Conservation (phyloP, 2,329 filamentous ascomycete genomes). For the Trichoderma breve region DNA sequence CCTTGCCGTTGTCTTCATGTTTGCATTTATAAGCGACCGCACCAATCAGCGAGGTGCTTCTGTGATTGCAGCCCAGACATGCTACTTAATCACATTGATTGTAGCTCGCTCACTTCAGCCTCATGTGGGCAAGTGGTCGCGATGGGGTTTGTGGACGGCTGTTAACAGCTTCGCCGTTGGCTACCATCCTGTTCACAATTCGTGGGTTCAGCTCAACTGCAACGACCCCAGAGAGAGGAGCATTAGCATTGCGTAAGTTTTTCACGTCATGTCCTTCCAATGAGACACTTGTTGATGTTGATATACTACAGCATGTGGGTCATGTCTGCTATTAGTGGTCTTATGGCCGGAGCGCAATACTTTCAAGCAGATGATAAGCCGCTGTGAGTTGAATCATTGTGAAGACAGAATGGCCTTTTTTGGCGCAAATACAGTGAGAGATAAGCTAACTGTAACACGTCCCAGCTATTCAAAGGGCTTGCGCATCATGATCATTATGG, state of each 20-base stretch:
- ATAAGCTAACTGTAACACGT: background rate
- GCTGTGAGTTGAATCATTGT: constrained; percentile 31
- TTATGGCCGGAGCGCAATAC: constrained; percentile 52
- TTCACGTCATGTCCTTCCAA: background rate
- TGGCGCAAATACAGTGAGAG: background rate
- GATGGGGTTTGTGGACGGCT: constrained; percentile 50
- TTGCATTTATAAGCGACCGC: constrained; percentile 48
- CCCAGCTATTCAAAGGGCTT: constrained; percentile 44
- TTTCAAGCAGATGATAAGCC: constrained; percentile 44
- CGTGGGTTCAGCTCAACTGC: constrained; percentile 54
- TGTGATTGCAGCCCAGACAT: constrained; percentile 44
- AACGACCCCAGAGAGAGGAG: constrained; percentile 45
- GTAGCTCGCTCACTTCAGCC: constrained; percentile 41
- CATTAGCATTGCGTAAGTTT: constrained; percentile 47
- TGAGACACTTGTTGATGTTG: background rate
- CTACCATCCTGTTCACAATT: constrained; percentile 53
- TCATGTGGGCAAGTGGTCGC: constrained; percentile 46
- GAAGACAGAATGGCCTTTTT: background rate
- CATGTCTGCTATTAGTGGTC: constrained; percentile 49
- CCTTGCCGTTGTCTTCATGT: constrained; percentile 46
- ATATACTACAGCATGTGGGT: constrained; percentile 39
- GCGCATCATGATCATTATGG: constrained; percentile 46
- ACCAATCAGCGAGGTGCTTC: constrained; percentile 43
- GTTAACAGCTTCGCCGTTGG: constrained; percentile 52
- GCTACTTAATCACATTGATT: constrained; percentile 46